Base-by-base conservation (phyloP, 2,329 filamentous ascomycete species). In the Exserohilum rostratum region DNA sequence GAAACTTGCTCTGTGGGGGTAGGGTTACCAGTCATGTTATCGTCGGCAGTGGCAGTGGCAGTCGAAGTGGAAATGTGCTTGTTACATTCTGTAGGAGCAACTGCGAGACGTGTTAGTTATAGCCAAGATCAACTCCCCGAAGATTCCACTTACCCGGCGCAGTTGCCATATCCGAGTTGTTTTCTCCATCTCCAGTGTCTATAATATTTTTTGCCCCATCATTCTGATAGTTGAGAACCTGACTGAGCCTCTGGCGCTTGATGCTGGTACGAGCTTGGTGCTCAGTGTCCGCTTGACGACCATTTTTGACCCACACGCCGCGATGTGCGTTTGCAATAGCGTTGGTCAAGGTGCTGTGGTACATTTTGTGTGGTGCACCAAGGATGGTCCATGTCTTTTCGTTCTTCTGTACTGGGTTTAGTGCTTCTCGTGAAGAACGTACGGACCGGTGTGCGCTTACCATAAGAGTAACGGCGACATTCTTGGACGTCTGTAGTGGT, bases 291-390 rank as follows among this genome's bases (percentile, higher is more conserved):
- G 44, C 47, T 13, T 39, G 38, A 15, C 58, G 46, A 10, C 56
- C 56, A 13, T 31, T 27, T 27, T 54, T 55, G 31, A 60, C 44
- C 59, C 56, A 61, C 11, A 31, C 22, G 33, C 42, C 46, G 11
- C 58, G 55, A 22, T 54, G 27, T 2, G 29, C 49, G n/a, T 61
- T 61, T 3, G 58, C 58, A 9, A 52, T 15, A 11, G 27, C 33
- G 29, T 61, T 59, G 38, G 46, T 40, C 7, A 57, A n/a, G 10
- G 46, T 57, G 45, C 46, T 52, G 11, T 35, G 44, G 33, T 54
- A 54, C 15, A 61, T 44, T 45, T 57, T 61, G n/a, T 61, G 58
- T 7, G 58, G 58, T 4, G 58, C 53, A 27, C 59, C 56, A 20
- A 61, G 40, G 3, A 47, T 48, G 7, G 43, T 49, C 56, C 53